These are phyloP conservation scores for Trichophyton mentagrophytes DNA, from an alignment of 2,329 filamentous ascomycete genomes.

Conservation along the genomic window DNA sequence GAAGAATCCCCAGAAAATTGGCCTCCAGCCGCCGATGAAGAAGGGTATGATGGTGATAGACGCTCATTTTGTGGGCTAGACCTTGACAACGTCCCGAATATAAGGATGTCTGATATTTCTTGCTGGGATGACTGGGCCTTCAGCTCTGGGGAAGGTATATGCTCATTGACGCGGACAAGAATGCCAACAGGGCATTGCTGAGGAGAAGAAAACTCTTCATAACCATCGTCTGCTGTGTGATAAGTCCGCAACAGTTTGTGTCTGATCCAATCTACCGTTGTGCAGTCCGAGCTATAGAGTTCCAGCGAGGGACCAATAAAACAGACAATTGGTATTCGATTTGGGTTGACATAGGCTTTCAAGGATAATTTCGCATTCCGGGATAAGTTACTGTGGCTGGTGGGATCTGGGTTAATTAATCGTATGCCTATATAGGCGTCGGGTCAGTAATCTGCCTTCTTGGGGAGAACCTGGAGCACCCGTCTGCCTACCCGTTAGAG, in stretches of 20 bases:
- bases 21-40: constrained; percentile 20
- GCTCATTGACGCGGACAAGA: constrained; percentile 22
- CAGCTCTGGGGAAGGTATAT: constrained; percentile 2
- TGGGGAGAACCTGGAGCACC: background rate
- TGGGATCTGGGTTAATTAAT: constrained; percentile 23
- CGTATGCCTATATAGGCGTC: constrained; percentile 10
- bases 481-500: background rate
- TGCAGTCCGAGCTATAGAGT: constrained; percentile 23
- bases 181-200: constrained; percentile 29
- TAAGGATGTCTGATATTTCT: constrained; percentile 25
- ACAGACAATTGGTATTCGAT: constrained; percentile 30
- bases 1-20: constrained; percentile 7
- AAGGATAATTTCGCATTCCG: constrained; percentile 24
- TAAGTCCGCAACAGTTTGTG: constrained; percentile 25
- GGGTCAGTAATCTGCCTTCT: background rate
- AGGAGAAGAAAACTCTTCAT: constrained; percentile 19
- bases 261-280: constrained; percentile 29
- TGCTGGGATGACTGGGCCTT: background rate
- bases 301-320: constrained; percentile 30
- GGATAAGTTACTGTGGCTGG: constrained; percentile 23
- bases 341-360: constrained; percentile 28
- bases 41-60: constrained; percentile 26
- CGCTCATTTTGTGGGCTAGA: constrained; percentile 2
- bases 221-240: constrained; percentile 16
- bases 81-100: constrained; percentile 26